Percentiles rank a stretch among this genome's conserved stretches.
Evolutionary conservation across 495 filamentous ascomycete genomes (phyloP).

Genomic region (Pseudomonodictys pantanalensis): DNA sequence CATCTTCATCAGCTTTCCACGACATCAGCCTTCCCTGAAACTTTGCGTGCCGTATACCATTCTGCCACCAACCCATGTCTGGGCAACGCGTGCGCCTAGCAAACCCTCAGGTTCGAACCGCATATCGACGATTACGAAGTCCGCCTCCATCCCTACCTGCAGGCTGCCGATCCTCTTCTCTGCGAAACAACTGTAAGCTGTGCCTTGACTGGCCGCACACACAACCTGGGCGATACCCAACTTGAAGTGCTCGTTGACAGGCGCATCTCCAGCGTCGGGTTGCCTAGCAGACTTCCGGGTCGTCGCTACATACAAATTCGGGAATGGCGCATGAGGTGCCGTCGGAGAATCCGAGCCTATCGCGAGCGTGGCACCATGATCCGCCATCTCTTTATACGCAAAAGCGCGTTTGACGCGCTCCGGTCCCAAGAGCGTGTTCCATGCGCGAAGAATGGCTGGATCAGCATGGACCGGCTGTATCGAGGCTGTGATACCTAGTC

Average conservation of each 20-base stretch:
- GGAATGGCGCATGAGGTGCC: slow-evolving; percentile 54
- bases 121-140: slow-evolving; percentile 61
- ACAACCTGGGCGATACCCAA: slow-evolving; percentile 53
- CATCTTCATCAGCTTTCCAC: slow-evolving; percentile 18
- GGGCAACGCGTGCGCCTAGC: slow-evolving; percentile 49
- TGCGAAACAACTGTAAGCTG: slow-evolving; percentile 58
- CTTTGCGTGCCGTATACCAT: slow-evolving; percentile 43
- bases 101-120: slow-evolving; percentile 52
- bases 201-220: slow-evolving; percentile 54
- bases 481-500: slow-evolving; percentile 58
- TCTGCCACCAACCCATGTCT: slow-evolving; percentile 57
- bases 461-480: slow-evolving; percentile 65
- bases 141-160: slow-evolving; percentile 50
- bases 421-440: slow-evolving; percentile 55
- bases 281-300: slow-evolving; percentile 56
- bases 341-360: slow-evolving; percentile 63
- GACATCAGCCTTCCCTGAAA: slow-evolving; percentile 2
- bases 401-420: slow-evolving; percentile 56
- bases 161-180: slow-evolving; percentile 53
- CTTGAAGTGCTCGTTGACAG: slow-evolving; percentile 54
- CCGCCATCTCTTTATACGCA: slow-evolving; percentile 59
- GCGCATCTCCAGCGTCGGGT: slow-evolving; percentile 44
- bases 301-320: slow-evolving; percentile 59
- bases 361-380: slow-evolving; percentile 52
- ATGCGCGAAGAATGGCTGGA: slow-evolving; percentile 59